phyloP scores from a whole-genome alignment of 1,284 basidiomycete species.

The Xanthoconium separans region DNA sequence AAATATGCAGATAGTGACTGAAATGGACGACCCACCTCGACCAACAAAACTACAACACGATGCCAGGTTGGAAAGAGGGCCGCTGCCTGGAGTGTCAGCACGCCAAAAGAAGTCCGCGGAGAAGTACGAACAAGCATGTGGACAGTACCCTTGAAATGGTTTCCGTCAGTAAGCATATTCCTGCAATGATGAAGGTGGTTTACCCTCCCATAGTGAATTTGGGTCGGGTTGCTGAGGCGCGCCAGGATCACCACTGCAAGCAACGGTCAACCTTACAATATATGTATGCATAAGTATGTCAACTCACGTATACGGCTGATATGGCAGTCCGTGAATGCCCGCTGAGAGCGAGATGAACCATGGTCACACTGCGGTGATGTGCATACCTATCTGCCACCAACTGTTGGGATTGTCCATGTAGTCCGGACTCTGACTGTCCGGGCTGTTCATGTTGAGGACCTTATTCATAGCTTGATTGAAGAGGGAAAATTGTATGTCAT shows the following conservation, averaged over 20 bases:
- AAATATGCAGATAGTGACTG: no score
- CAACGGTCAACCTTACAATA: neutral
- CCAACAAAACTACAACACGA: conserved; percentile 10
- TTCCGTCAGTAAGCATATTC: neutral
- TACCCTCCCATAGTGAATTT: conserved; percentile 7
- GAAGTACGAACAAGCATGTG: conserved; percentile 11
- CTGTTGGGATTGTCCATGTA: conserved; percentile 17
- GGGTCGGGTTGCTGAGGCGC: neutral
- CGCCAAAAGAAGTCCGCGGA: neutral
- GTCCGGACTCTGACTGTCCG: neutral
- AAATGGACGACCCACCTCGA: conserved; percentile 7
- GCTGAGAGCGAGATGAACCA: conserved; percentile 7
- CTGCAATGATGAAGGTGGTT: neutral
- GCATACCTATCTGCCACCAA: conserved; percentile 19
- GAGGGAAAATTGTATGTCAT: conserved; percentile 15
- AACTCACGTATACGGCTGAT: conserved; percentile 10
- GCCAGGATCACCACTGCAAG: conserved; percentile 18
- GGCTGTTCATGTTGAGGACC: conserved; percentile 6
- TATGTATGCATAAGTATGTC: neutral
- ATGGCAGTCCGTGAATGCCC: conserved; percentile 17
- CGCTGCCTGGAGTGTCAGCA: conserved; percentile 11
- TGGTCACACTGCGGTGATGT: neutral
- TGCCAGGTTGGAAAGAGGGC: conserved; percentile 22
- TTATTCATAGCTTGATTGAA: conserved; percentile 13
- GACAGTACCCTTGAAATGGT: conserved; percentile 17